A percentile compares a stretch with the other conserved stretches of the same genome.
These are phyloP conservation scores for Apiospora aurea DNA, from an alignment of 2,329 filamentous ascomycete species.

Conservation along the genomic window DNA sequence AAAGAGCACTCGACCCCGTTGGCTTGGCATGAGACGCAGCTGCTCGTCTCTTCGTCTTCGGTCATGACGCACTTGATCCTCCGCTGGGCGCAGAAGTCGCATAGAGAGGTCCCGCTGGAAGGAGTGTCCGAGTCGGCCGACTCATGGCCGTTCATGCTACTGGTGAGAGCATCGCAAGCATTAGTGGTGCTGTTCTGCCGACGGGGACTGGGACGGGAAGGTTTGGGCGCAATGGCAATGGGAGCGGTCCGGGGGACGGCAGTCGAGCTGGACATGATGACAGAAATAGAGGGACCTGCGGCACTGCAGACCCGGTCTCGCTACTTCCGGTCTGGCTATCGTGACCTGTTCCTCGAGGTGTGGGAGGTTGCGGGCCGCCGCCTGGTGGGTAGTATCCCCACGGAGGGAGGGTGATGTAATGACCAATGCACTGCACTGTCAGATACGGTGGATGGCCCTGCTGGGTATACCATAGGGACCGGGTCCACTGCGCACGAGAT, in stretches of 20 bases:
- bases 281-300: slow-evolving; percentile 37
- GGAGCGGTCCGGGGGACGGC: slow-evolving; percentile 67
- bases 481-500: slow-evolving; percentile 16
- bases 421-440: slow-evolving; percentile 1
- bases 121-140: slow-evolving; percentile 57
- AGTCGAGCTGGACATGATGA: slow-evolving; percentile 60
- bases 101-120: slow-evolving; percentile 56
- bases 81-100: slow-evolving; percentile 76
- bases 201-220: slow-evolving; percentile 52
- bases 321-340: slow-evolving; percentile 11
- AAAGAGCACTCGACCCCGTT: slow-evolving; percentile 81
- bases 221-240: slow-evolving; percentile 71
- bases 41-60: slow-evolving; percentile 72
- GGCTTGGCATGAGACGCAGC: slow-evolving; percentile 78
- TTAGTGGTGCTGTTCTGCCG: slow-evolving; percentile 53
- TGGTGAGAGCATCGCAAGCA: slow-evolving; percentile 57
- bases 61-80: slow-evolving; percentile 78
- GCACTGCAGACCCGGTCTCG: slow-evolving; percentile 12
- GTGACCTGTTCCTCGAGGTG: slow-evolving; percentile 7
- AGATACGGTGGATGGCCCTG: not conserved
- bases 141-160: slow-evolving; percentile 59
- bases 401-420: slow-evolving; percentile 22
- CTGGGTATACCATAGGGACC: not conserved
- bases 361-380: slow-evolving; percentile 15
- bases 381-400: slow-evolving; percentile 21